Base-by-base conservation (phyloP, 805 yeast genomes). In the Candida adriatica region DNA sequence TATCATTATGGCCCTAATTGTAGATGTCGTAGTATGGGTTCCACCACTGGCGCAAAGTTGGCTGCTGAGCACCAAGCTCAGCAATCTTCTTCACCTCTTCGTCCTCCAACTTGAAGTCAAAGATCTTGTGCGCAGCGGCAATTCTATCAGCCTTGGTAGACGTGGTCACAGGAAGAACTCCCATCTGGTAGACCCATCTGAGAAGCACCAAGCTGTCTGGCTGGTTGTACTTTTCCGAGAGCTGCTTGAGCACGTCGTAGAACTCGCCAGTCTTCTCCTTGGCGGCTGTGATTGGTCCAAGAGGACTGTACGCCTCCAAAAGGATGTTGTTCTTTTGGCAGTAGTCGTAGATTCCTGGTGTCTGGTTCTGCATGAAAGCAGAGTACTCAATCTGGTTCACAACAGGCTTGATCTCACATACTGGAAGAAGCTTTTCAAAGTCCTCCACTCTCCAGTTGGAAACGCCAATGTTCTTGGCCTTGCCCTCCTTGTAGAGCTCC, bases 111-210 rank as follows among this genome's bases (percentile, higher is more conserved):
- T 65, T 58, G 39, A 82, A 78, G 20, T 63, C 63, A 41, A 72
- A 74, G 16, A 79, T 56, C 11, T 70, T 68, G 38, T 75, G 59
- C 45, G 75, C 74, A 35, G 55, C 46, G 6, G 47, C 35, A 38
- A 80, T 62, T 51, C 94, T 68, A 29, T 66, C 66, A 17, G 51
- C 49, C 33, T 71, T 69, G 3, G 78, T 64, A 4, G 86, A 72
- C 10, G 90, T 82, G 5, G 94, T 84, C 16, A 84, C 59, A 15
- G 94, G 92, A 24, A 81, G 49, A 7, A 77, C 66, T 11, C 79
- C 80, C 13, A 56, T 56, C 49, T 76, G 78, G 34, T 71, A 62
- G 8, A 78, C 75, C 80, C 85, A 83, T 51, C 84, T 64, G 36
- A 83, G 63, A 33, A 81, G 56, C 31, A 84, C 61, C 43, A 73